Evolutionary conservation across 371 early-diverging fungal genomes (phyloP).

Genomic region (Vairimorpha necatrix): DNA sequence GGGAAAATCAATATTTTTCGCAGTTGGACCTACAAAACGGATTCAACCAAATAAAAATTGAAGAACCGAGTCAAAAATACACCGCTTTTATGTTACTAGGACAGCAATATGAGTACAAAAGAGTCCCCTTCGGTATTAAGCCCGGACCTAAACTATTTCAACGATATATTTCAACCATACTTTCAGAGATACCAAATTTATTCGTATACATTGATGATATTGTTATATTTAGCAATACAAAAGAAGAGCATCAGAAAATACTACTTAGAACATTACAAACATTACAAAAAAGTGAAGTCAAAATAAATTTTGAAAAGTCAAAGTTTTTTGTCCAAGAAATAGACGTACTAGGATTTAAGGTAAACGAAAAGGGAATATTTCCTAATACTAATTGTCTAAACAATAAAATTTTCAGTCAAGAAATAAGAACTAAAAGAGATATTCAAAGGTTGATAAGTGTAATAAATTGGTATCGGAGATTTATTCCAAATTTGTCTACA

Average conservation of each 20-base stretch:
- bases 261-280: background rate
- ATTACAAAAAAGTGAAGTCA: background rate
- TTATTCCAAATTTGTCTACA: background rate
- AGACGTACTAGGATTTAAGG: slow-evolving; percentile 24
- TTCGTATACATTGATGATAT: slow-evolving; percentile 12
- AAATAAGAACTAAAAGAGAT: background rate
- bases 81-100: slow-evolving; percentile 60
- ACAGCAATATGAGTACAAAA: slow-evolving; percentile 26
- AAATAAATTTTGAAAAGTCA: slow-evolving; percentile 7
- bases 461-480: slow-evolving; percentile 12
- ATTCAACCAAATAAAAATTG: slow-evolving; percentile 56
- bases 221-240: slow-evolving; percentile 18
- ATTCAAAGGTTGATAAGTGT: background rate
- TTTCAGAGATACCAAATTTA: background rate
- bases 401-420: background rate
- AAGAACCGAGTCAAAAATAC: slow-evolving; percentile 38
- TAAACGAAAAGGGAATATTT: background rate
- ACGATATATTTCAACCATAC: background rate
- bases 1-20: background rate
- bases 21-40: slow-evolving; percentile 25
- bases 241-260: background rate
- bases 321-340: background rate
- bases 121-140: slow-evolving; percentile 12
- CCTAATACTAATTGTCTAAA: background rate
- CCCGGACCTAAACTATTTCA: slow-evolving; percentile 4